Percentiles rank a stretch among this genome's conserved stretches.
phyloP scores from a whole-genome alignment of 345 rosid genomes.

The Adansonia digitata region DNA sequence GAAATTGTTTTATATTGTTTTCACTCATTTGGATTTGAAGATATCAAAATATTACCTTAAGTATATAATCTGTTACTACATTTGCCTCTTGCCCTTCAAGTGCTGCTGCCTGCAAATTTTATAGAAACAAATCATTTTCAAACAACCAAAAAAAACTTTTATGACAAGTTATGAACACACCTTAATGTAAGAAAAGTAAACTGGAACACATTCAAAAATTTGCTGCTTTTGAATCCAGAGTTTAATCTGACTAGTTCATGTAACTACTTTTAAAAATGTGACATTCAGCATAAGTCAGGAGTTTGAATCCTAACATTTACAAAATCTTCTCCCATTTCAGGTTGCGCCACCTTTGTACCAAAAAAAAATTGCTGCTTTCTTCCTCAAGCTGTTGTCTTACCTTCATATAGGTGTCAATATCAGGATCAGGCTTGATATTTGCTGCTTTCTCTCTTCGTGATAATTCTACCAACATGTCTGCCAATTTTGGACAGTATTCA shows the following conservation, averaged over 20 bases:
- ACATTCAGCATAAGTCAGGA: too few species aligned
- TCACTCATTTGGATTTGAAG: not conserved
- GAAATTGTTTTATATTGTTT: not conserved
- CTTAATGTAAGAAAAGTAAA: not conserved
- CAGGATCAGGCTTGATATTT: constrained; percentile 9
- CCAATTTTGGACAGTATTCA: too few species aligned
- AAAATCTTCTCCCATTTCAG: too few species aligned
- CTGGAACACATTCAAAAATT: not conserved
- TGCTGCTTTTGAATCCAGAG: too few species aligned
- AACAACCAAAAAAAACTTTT: too few species aligned
- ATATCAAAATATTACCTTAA: not conserved
- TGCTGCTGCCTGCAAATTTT: constrained; percentile 2
- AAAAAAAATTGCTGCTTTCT: too few species aligned
- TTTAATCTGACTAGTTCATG: too few species aligned
- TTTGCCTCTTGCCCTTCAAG: constrained; percentile 11
- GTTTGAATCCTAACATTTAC: too few species aligned
- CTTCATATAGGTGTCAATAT: constrained; percentile 10
- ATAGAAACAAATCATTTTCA: not conserved
- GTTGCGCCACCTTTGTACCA: too few species aligned
- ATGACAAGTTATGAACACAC: not conserved
- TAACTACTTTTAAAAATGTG: too few species aligned
- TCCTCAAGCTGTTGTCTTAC: too few species aligned
- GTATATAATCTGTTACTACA: constrained; percentile 12
- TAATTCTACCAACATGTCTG: constrained; percentile 3
- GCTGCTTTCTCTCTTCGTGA: constrained; percentile 6